Base-by-base conservation (phyloP, 805 yeast genomes). In the Schwanniomyces yamadae region DNA sequence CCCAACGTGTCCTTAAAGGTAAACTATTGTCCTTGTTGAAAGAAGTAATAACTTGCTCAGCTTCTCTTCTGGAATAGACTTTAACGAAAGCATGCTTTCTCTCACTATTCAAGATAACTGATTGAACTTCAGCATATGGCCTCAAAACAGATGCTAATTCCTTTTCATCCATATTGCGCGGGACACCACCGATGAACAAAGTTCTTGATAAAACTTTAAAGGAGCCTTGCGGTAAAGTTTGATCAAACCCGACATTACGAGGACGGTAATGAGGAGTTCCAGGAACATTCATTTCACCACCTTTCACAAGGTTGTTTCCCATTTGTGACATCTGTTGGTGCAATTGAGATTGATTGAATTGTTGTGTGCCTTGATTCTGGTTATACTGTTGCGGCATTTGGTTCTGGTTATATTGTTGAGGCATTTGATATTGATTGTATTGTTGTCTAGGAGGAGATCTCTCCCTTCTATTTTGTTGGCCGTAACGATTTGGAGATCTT, bases 71-170 rank as follows among this genome's bases (percentile, higher is more conserved):
- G 15, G 95, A 86, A 57, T 84, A 88, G 17, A 90, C 95, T 63
- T 93, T 93, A 30, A 91, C 95, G 55, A 93, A 93, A 0, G 98
- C 99, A 63, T 93, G 98, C 52, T 84, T 88, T 66, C 95, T 81
- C 47, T 88, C 95, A 46, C 78, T 77, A 65, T 91, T 88, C 55
- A 90, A 67, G 37, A 91, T 86, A 17, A 87, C 84, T 45, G 95
- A 82, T 64, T 93, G 99, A 13, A 91, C 95, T 51, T 84, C 93
- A 10, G 95, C 96, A 53, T 72, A 84, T 8, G 95, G 95, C 57
- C 84, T 79, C 49, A 93, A 71, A 14, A 82, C 77, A 13, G 77
- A 69, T 3, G 84, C 75, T 23, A 93, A 69, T 38, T 81, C 84
- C 37, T 71, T 65, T 51, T 90, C 95, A 47, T 77, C 82, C 90